Evolutionary conservation across 2,329 filamentous ascomycete species (phyloP).

Genomic region (Hypoxylon sp.): DNA sequence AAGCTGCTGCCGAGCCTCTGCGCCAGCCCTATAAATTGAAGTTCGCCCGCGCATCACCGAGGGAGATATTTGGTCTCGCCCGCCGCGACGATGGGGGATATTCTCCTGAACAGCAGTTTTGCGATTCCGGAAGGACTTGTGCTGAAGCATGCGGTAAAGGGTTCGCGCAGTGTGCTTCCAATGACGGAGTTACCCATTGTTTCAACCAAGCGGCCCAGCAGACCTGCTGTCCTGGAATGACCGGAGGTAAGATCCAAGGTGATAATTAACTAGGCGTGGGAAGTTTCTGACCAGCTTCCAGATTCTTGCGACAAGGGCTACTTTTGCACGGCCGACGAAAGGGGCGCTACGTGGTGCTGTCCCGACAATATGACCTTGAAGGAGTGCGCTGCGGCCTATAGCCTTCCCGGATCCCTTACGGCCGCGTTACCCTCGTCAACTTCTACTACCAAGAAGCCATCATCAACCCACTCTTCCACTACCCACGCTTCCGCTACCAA

Average conservation of each 20-base stretch:
- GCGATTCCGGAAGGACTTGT: conserved; percentile 48
- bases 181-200: conserved; percentile 67
- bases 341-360: conserved; percentile 70
- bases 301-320: conserved; percentile 72
- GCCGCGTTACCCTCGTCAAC: conserved; percentile 54
- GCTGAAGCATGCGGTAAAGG: conserved; percentile 54
- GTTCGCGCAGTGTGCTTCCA: conserved; percentile 50
- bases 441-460: conserved; percentile 27
- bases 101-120: conserved; percentile 48
- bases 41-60: conserved; percentile 48
- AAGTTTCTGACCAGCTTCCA: conserved; percentile 47
- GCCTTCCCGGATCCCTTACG: conserved; percentile 62
- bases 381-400: conserved; percentile 66
- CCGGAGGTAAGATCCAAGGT: conserved; percentile 64
- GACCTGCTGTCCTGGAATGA: conserved; percentile 68
- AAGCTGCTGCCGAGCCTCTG: conserved; percentile 44
- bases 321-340: conserved; percentile 70
- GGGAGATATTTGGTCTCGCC: conserved; percentile 46
- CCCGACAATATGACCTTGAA: conserved; percentile 65
- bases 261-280: conserved; percentile 15
- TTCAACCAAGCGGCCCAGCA: conserved; percentile 65
- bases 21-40: conserved; percentile 47
- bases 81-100: conserved; percentile 47
- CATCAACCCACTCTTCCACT: conserved; percentile 24
- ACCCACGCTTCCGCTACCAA: conserved; percentile 29